Conservation (phyloP, 352 stramenopile species). For the Globisporangium okanoganense region DNA sequence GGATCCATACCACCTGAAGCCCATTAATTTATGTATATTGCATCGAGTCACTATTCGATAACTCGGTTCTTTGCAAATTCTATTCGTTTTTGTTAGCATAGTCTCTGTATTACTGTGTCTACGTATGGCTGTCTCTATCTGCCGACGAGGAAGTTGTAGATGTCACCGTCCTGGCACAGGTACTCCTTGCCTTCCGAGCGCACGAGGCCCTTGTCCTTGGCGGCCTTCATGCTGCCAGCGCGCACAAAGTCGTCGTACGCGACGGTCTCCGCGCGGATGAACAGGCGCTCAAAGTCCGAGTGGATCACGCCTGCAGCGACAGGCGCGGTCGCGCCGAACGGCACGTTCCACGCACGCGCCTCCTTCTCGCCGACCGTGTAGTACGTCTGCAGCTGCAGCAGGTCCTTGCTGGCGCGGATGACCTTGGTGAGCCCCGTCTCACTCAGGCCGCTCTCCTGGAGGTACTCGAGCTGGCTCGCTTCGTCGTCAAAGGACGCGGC, state of each 20-base stretch:
- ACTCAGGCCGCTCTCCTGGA: slow-evolving; percentile 76
- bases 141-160: slow-evolving; percentile 96
- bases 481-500: slow-evolving; percentile 81
- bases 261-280: slow-evolving; percentile 93
- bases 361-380: slow-evolving; percentile 93
- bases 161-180: slow-evolving; percentile 96
- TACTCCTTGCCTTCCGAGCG: slow-evolving; percentile 98
- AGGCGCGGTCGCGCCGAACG: slow-evolving; percentile 66
- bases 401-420: slow-evolving; percentile 89
- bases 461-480: slow-evolving; percentile 93
- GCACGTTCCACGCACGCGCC: slow-evolving; percentile 79
- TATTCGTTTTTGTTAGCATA: background rate
- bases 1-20: background rate
- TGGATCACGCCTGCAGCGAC: slow-evolving; percentile 80
- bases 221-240: slow-evolving; percentile 90
- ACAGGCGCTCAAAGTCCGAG: slow-evolving; percentile 85
- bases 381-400: slow-evolving; percentile 96
- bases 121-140: slow-evolving; percentile 30
- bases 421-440: slow-evolving; percentile 83
- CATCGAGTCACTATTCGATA: background rate
- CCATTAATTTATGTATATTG: background rate
- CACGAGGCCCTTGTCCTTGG: slow-evolving; percentile 93
- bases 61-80: too few species aligned
- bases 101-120: background rate
- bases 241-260: slow-evolving; percentile 94